These are phyloP conservation scores for Zygosaccharomyces sapae DNA, from an alignment of 1,139 yeast species.

Conservation along the genomic window DNA sequence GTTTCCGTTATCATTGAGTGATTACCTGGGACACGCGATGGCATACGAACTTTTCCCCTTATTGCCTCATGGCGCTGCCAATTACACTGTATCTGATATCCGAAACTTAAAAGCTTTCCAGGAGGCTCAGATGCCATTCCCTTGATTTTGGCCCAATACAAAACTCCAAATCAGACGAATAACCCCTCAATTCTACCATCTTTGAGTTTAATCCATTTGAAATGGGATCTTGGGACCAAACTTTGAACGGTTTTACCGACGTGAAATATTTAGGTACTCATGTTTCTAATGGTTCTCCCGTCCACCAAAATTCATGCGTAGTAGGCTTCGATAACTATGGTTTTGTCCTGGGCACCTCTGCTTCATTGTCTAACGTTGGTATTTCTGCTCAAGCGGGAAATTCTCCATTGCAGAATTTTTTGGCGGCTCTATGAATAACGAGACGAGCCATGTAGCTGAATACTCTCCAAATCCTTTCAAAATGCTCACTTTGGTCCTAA, in stretches of 20 bases:
- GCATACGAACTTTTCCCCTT: conserved; percentile 63
- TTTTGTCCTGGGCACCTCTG: conserved; percentile 68
- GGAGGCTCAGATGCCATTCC: conserved; percentile 74
- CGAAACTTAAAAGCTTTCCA: conserved; percentile 40
- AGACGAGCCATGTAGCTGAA: conserved; percentile 61
- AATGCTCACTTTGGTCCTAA: conserved; percentile 44
- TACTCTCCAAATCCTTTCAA: conserved; percentile 65
- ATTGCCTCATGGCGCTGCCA: conserved; percentile 52
- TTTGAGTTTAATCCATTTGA: conserved; percentile 78
- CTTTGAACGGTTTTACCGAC: conserved; percentile 59
- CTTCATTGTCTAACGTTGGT: conserved; percentile 67
- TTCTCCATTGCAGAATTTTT: conserved; percentile 31
- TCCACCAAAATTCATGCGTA: conserved; percentile 42
- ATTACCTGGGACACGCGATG: conserved; percentile 75
- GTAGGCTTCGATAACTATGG: conserved; percentile 75
- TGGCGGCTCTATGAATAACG: conserved; percentile 42
- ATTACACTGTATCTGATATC: conserved; percentile 61
- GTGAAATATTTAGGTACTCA: conserved; percentile 67
- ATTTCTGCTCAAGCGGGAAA: conserved; percentile 39
- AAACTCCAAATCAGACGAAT: conserved; percentile 58
- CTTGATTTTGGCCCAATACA: conserved; percentile 67
- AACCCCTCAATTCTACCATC: conserved; percentile 62
- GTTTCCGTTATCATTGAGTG: conserved; percentile 62
- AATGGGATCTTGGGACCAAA: conserved; percentile 83
- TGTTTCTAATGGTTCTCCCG: conserved; percentile 51